These are phyloP conservation scores for Cenchrus fungigraminus DNA, from an alignment of 176 grass and related monocot species.

Conservation along the genomic window DNA sequence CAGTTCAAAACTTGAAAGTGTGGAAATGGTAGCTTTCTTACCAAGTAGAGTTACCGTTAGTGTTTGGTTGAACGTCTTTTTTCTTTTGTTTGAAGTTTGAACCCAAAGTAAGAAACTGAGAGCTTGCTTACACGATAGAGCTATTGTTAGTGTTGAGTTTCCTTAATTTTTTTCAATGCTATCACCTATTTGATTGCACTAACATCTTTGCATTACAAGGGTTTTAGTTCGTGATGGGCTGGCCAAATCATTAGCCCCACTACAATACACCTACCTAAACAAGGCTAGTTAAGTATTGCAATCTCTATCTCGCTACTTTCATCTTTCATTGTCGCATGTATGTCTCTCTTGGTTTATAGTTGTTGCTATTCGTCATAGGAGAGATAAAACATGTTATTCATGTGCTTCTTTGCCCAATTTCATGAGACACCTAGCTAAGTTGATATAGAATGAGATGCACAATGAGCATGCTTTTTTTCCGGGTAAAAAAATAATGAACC, in stretches of 20 bases:
- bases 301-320: background rate
- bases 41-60: background rate
- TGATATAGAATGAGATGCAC: too few species aligned
- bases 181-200: too few species aligned
- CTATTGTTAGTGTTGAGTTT: background rate
- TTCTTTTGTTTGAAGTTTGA: background rate
- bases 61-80: background rate
- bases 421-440: too few species aligned
- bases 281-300: background rate
- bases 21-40: background rate
- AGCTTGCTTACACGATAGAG: background rate
- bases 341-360: too few species aligned
- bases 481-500: too few species aligned
- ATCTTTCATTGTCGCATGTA: background rate
- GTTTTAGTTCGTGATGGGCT: background rate
- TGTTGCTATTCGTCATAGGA: background rate
- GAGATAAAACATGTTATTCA: too few species aligned
- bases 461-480: too few species aligned
- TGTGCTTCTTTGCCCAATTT: too few species aligned
- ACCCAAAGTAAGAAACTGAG: background rate
- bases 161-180: background rate
- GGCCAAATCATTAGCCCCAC: too few species aligned
- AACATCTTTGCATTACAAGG: background rate
- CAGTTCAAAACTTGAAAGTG: background rate
- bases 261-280: background rate